phyloP scores from a whole-genome alignment of 2,329 filamentous ascomycete genomes.

The Fusarium newnesense region DNA sequence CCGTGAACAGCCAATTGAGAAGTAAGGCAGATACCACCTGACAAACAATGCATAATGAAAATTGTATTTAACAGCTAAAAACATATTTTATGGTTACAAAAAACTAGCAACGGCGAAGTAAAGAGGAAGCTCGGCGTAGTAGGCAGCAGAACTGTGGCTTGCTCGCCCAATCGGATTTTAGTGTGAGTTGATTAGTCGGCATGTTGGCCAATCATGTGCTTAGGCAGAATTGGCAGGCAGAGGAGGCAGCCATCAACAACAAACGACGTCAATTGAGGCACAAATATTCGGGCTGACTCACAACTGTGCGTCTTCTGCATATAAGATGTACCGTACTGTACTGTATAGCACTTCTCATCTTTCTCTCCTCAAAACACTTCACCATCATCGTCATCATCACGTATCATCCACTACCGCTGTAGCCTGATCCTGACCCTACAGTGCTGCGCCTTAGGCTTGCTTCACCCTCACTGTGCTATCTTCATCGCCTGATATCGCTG shows the following conservation, averaged over 20 bases:
- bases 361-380: not conserved
- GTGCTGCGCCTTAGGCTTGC: not conserved
- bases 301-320: fast-evolving
- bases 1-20: not conserved
- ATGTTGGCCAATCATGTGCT: not conserved
- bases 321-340: not conserved
- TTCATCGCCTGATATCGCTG: not conserved
- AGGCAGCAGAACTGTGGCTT: conserved; percentile 17
- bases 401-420: not conserved
- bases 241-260: conserved; percentile 9
- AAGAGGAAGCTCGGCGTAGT: not conserved
- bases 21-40: not conserved
- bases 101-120: fast-evolving
- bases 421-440: not conserved
- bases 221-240: conserved; percentile 12
- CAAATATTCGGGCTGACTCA: conserved; percentile 5
- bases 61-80: too few species aligned
- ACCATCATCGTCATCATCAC: not conserved
- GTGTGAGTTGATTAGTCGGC: fast-evolving
- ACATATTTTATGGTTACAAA: too few species aligned
- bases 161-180: conserved; percentile 1
- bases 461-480: too few species aligned
- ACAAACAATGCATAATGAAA: too few species aligned
- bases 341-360: not conserved
- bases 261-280: not conserved